These are phyloP conservation scores for Coemansia sp. DNA, from an alignment of 192 early-diverging fungal genomes.

Conservation along the genomic window DNA sequence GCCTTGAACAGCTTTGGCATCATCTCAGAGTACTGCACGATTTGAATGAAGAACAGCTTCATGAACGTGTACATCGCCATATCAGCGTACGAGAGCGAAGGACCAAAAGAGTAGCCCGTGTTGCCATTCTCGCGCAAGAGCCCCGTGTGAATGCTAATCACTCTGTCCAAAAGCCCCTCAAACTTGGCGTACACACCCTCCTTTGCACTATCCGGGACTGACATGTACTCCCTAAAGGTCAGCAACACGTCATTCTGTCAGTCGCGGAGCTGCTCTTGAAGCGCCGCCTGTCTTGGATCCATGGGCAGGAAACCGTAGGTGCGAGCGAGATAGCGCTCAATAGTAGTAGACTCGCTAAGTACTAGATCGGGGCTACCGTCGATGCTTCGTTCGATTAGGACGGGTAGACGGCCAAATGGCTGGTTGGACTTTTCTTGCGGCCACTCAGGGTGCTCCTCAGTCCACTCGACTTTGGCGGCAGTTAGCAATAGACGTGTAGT, in stretches of 20 bases:
- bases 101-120: slow-evolving; percentile 57
- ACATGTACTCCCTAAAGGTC: not conserved
- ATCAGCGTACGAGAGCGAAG: slow-evolving; percentile 52
- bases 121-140: slow-evolving; percentile 57
- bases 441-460: slow-evolving; percentile 32
- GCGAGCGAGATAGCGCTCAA: slow-evolving; percentile 58
- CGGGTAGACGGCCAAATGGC: slow-evolving; percentile 46
- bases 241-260: slow-evolving; percentile 7
- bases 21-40: not conserved
- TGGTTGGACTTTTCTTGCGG: slow-evolving; percentile 30
- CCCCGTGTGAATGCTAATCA: slow-evolving; percentile 41
- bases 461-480: slow-evolving; percentile 45
- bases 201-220: not conserved
- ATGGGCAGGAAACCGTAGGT: slow-evolving; percentile 55
- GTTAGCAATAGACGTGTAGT: slow-evolving; percentile 41
- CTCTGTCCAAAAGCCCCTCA: slow-evolving; percentile 18
- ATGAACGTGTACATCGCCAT: slow-evolving; percentile 24
- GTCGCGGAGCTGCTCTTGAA: slow-evolving; percentile 27
- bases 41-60: slow-evolving; percentile 14
- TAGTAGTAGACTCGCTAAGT: slow-evolving; percentile 51
- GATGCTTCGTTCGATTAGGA: slow-evolving; percentile 23
- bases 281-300: slow-evolving; percentile 34
- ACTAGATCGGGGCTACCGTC: slow-evolving; percentile 28
- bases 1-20: slow-evolving; percentile 4
- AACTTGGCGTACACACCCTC: slow-evolving; percentile 11